Conservation (phyloP, 1,284 basidiomycete species). For the Ceratobasidium theobromae region DNA sequence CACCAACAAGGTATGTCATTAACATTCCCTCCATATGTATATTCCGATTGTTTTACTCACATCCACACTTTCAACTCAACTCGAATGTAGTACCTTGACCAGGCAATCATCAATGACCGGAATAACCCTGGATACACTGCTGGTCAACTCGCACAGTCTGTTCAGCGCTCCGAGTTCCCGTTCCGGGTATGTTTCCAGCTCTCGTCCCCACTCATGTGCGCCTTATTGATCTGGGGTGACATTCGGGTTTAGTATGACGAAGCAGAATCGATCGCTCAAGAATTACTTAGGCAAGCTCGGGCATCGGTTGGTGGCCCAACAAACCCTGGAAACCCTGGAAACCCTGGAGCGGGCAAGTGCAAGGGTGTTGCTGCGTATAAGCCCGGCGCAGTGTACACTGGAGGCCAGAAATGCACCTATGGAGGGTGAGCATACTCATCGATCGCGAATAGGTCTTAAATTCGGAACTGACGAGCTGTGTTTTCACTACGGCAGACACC, state of each 20-base stretch:
- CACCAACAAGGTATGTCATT: not conserved
- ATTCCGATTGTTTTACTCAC: no score
- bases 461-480: no score
- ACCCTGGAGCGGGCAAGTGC: slow-evolving; percentile 22
- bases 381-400: slow-evolving; percentile 33
- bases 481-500: not conserved
- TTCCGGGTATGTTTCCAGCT: not conserved
- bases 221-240: no score
- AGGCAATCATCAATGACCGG: not conserved
- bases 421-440: slow-evolving; percentile 3
- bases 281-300: not conserved
- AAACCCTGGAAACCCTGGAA: no score
- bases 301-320: slow-evolving; percentile 2
- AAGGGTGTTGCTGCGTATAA: slow-evolving; percentile 29
- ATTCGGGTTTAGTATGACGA: slow-evolving; percentile 10
- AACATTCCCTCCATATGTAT: no score
- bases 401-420: slow-evolving; percentile 35
- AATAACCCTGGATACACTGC: slow-evolving; percentile 1
- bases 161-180: slow-evolving; percentile 5
- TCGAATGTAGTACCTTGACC: not conserved
- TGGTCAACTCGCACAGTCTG: not conserved
- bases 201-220: no score
- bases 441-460: not conserved
- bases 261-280: slow-evolving; percentile 5
- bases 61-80: not conserved